Evolutionary conservation across 2,329 filamentous ascomycete genomes (phyloP).

Genomic region (Aureobasidium zeae): DNA sequence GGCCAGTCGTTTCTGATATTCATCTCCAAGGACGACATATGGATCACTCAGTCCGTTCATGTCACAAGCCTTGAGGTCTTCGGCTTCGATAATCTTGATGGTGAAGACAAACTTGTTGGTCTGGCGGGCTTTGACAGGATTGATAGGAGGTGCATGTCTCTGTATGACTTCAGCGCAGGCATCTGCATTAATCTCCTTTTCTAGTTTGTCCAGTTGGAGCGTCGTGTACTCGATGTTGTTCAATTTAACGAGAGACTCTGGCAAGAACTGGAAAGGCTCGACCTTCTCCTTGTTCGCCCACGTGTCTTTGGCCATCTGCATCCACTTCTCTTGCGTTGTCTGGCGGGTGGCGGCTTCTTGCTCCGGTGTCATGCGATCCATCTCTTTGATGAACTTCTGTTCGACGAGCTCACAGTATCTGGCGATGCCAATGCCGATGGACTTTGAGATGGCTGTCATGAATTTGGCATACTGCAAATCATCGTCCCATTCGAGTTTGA

Average conservation of each 20-base stretch:
- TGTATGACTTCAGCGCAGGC: conserved; percentile 75
- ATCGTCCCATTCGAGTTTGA: conserved; percentile 82
- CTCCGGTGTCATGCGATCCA: conserved; percentile 83
- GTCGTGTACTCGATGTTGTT: conserved; percentile 97
- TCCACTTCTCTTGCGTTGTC: conserved; percentile 82
- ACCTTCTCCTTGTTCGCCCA: conserved; percentile 88
- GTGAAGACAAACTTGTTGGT: conserved; percentile 93
- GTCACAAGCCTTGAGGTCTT: conserved; percentile 97
- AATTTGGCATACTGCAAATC: conserved; percentile 91
- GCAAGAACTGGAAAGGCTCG: conserved; percentile 93
- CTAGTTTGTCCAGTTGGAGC: conserved; percentile 81
- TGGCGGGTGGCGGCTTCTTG: conserved; percentile 70
- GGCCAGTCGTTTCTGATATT: conserved; percentile 91
- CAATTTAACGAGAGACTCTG: conserved; percentile 93
- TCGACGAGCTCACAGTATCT: conserved; percentile 90
- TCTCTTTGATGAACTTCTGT: conserved; percentile 74
- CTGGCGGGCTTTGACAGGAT: conserved; percentile 50
- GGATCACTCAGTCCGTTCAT: conserved; percentile 90
- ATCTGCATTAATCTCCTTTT: conserved; percentile 84
- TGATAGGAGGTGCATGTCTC: conserved; percentile 58
- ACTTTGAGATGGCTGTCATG: conserved; percentile 86
- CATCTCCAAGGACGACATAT: conserved; percentile 92
- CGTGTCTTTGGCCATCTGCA: conserved; percentile 87
- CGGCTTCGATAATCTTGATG: conserved; percentile 95
- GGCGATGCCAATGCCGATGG: conserved; percentile 71